Evolutionary conservation across 2,329 filamentous ascomycete species (phyloP).

Genomic region (Plenodomus lindquistii): DNA sequence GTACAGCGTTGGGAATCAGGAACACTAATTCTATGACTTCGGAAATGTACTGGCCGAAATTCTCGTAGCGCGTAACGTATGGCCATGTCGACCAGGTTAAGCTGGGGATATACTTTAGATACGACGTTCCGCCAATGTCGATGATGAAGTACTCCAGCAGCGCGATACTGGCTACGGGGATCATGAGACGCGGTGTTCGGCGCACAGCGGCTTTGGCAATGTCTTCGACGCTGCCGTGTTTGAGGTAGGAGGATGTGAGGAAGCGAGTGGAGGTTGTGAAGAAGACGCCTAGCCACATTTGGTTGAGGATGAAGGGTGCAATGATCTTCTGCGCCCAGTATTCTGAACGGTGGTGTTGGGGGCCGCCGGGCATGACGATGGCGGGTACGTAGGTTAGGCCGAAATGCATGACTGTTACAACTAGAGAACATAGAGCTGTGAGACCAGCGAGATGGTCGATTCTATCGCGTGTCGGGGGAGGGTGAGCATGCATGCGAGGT

Average conservation of each 20-base stretch:
- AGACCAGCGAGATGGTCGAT: slow-evolving; percentile 55
- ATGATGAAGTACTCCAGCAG: slow-evolving; percentile 54
- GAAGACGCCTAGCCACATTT: slow-evolving; percentile 55
- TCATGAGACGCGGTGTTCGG: slow-evolving; percentile 52
- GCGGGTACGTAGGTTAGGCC: slow-evolving; percentile 49
- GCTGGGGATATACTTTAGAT: slow-evolving; percentile 51
- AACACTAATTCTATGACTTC: slow-evolving; percentile 52
- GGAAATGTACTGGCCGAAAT: slow-evolving; percentile 50
- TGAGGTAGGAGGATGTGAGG: slow-evolving; percentile 48
- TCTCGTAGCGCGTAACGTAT: slow-evolving; percentile 47
- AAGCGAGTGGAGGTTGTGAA: slow-evolving; percentile 55
- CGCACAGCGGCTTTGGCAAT: slow-evolving; percentile 52
- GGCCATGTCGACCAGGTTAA: slow-evolving; percentile 55
- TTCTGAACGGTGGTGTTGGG: slow-evolving; percentile 47
- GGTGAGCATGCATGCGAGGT: slow-evolving; percentile 33
- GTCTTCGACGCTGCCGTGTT: slow-evolving; percentile 47
- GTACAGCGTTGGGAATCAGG: slow-evolving; percentile 54
- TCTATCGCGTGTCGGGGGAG: slow-evolving; percentile 32
- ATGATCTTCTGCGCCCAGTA: slow-evolving; percentile 48
- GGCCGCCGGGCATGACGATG: slow-evolving; percentile 40
- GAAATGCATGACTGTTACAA: slow-evolving; percentile 53
- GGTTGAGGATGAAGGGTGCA: slow-evolving; percentile 51
- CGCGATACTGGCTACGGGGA: slow-evolving; percentile 51
- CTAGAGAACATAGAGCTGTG: slow-evolving; percentile 49
- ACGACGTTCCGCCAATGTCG: slow-evolving; percentile 49